A percentile compares a stretch with the other conserved stretches of the same genome.
Conservation (phyloP, 805 yeast species). For the Candida maesae region DNA sequence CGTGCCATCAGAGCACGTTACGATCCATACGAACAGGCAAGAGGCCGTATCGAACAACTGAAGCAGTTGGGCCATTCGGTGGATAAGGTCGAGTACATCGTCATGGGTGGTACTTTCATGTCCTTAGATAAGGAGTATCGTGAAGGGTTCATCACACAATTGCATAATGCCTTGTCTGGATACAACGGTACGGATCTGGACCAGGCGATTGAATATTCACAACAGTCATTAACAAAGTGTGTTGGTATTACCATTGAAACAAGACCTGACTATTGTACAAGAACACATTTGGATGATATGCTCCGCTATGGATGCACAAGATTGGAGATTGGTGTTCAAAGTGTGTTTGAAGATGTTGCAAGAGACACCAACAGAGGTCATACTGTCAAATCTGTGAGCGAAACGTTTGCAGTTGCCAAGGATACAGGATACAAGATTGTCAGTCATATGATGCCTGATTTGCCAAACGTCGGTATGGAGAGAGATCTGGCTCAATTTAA, state of each 20-base stretch:
- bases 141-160: slow-evolving; percentile 80
- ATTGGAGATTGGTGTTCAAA: slow-evolving; percentile 94
- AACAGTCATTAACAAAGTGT: slow-evolving; percentile 93
- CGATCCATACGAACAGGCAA: slow-evolving; percentile 97
- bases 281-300: slow-evolving; percentile 94
- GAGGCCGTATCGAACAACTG: slow-evolving; percentile 95
- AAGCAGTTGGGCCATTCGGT: slow-evolving; percentile 94
- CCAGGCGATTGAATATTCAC: slow-evolving; percentile 88
- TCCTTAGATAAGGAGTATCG: slow-evolving; percentile 86
- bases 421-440: slow-evolving; percentile 98
- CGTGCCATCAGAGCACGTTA: slow-evolving; percentile 98
- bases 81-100: slow-evolving; percentile 95
- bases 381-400: slow-evolving; percentile 93
- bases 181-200: slow-evolving; percentile 81
- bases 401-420: slow-evolving; percentile 92
- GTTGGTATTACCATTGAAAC: slow-evolving; percentile 98
- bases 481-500: slow-evolving; percentile 93
- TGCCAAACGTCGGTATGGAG: slow-evolving; percentile 98
- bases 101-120: slow-evolving; percentile 99
- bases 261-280: slow-evolving; percentile 97
- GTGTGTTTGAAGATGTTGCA: slow-evolving; percentile 97
- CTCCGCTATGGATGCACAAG: slow-evolving; percentile 94
- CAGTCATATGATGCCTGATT: slow-evolving; percentile 99
- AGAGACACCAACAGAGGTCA: slow-evolving; percentile 98
- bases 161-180: slow-evolving; percentile 95